A percentile compares a stretch with the other conserved stretches of the same genome.
Evolutionary conservation across 2,329 filamentous ascomycete genomes (phyloP).

Genomic region (Exserohilum turcica): DNA sequence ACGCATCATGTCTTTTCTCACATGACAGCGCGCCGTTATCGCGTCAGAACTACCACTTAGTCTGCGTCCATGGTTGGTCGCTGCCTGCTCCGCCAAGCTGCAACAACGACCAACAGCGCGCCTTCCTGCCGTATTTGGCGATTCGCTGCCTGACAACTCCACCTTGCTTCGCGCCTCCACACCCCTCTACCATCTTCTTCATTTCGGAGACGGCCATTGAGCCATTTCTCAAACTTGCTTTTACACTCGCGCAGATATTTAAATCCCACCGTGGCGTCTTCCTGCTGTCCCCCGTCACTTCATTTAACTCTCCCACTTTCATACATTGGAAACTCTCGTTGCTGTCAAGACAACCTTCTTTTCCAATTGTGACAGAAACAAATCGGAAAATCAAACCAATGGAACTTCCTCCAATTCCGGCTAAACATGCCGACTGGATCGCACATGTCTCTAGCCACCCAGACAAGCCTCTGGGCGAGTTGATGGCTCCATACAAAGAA

Average conservation of each 20-base stretch:
- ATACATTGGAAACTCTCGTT: not conserved
- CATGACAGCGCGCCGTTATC: slow-evolving; percentile 1
- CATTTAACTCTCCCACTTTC: not conserved
- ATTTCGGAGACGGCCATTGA: not conserved
- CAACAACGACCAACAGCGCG: slow-evolving; percentile 1
- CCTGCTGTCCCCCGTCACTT: not conserved
- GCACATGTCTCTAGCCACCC: slow-evolving; percentile 62
- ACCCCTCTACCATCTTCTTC: slow-evolving; percentile 20
- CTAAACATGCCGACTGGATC: slow-evolving; percentile 50
- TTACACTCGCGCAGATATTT: not conserved
- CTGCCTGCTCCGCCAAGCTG: slow-evolving; percentile 8
- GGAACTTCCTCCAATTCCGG: slow-evolving; percentile 48
- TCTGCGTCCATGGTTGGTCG: not conserved
- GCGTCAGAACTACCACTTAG: not conserved
- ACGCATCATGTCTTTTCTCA: not conserved
- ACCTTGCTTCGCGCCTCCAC: slow-evolving; percentile 23
- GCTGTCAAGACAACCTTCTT: not conserved
- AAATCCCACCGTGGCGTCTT: not conserved
- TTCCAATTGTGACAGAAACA: slow-evolving; percentile 19
- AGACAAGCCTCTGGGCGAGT: slow-evolving; percentile 59
- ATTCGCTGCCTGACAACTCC: slow-evolving; percentile 5
- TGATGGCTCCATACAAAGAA: slow-evolving; percentile 69
- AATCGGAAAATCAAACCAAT: slow-evolving; percentile 2
- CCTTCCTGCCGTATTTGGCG: not conserved
- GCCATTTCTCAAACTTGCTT: not conserved